Conservation (phyloP, 352 stramenopile genomes). For the Phytophthora citrophthora region DNA sequence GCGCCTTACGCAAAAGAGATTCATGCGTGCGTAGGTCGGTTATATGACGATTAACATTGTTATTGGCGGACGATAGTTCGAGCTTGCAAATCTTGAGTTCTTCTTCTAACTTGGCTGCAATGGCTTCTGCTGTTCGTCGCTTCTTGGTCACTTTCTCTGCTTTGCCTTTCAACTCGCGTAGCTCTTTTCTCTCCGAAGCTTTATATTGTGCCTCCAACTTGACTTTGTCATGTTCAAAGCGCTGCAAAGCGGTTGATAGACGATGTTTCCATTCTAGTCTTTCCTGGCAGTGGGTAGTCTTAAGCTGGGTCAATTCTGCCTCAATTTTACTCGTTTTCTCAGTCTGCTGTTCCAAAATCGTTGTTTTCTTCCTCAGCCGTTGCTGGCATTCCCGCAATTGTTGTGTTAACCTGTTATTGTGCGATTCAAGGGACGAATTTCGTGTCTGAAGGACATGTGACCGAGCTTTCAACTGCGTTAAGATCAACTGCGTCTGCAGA, state of each 20-base stretch:
- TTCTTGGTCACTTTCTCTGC: constrained; percentile 35
- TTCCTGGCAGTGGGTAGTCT: constrained; percentile 31
- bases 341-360: constrained; percentile 29
- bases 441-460: constrained; percentile 55
- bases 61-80: constrained; percentile 11
- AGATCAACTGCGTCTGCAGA: constrained; percentile 45
- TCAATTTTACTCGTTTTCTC: constrained; percentile 48
- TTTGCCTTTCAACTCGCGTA: constrained; percentile 33
- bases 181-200: constrained; percentile 27
- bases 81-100: constrained; percentile 36
- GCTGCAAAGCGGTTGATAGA: constrained; percentile 32
- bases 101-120: constrained; percentile 10
- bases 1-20: constrained; percentile 30
- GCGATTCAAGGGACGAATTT: constrained; percentile 29
- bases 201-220: constrained; percentile 33
- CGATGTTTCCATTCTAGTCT: constrained; percentile 43
- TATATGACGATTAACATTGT: constrained; percentile 7
- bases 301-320: constrained; percentile 32
- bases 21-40: constrained; percentile 28
- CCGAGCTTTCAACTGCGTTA: constrained; percentile 52
- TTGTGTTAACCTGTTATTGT: constrained; percentile 37
- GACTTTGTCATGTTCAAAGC: constrained; percentile 37
- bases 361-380: constrained; percentile 36
- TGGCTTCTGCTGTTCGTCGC: constrained; percentile 25
- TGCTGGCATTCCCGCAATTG: constrained; percentile 43